Base-by-base conservation (phyloP, 768 basidiomycete genomes). In the Podaxis sp. region DNA sequence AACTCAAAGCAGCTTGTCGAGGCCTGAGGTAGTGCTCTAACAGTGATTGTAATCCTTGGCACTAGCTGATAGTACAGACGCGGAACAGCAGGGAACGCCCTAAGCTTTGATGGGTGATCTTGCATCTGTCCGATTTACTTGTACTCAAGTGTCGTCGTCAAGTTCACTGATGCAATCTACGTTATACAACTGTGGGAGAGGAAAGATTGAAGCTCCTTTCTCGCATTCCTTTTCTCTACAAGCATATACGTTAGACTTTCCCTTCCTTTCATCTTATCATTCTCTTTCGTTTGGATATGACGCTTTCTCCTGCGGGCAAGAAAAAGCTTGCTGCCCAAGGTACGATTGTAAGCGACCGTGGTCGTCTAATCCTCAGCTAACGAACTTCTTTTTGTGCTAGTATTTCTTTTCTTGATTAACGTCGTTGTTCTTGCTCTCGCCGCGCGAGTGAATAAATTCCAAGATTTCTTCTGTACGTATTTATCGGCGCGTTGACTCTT, bases 391-490 rank as follows among this genome's bases (percentile, higher is more conserved):
- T 50, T 27, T 50, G 12, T 22, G 19, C 7, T 7, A 85, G 83
- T 74, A 56, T 68, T 70, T 50, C 72, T 85, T 62, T 75, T 82
- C 55, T 53, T 83, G 36, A 68, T 82, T 59, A 80, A 83, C 66
- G 71, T 83, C 61, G 66, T 83, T 54, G 82, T 84, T 13, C 74
- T 88, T 43, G 84, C 77, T 11, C 76, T 86, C 56, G 77, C 85
- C 0, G 74, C 80, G 17, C 76, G 77, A 51, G 82, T 88, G 50
- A 86, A 86, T 71, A 67, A 73, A 24, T 86, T 82, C 68, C 82
- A 85, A 67, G 82, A 83, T 25, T 88, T 80, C 71, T 87, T 82
- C 74, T 87, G 85, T 86, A 62, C 66, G 82, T 29, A 40, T 24
- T 24, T 37, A 24, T 22, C 37, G 15, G 37, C 3, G 24, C 38